Evolutionary conservation across 768 basidiomycete genomes (phyloP), one percentile per base, ranked within the genome.

Genomic region (Rhizopogon roseolus): DNA sequence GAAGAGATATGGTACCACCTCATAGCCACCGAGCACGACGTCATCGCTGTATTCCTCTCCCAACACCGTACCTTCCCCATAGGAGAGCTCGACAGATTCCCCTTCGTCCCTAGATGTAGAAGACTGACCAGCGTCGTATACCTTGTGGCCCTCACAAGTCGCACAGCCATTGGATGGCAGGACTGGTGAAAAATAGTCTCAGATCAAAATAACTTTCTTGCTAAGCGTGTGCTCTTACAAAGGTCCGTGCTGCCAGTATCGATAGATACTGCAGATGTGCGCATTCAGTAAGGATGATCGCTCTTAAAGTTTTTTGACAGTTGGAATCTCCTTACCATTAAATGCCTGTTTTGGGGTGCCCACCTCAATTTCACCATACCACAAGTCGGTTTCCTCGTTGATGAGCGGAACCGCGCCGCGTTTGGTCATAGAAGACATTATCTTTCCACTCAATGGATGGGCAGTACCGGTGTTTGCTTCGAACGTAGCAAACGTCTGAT

Each of bases 401-500:
- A 56, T 60, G 27, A 80, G 66, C 2, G 54, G 27, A 13, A 59
- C 60, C 22, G 54, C 44, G 17, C 4, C 32, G 9, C 45, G 19
- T 32, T 34, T 9, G 32, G 7, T 34, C 9, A 9, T 22, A 34
- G 45, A 46, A 22, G 32, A 22, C 45, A 22, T 14, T 32, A 46
- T 46, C 45, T 14, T 46, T 14, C 19, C 45, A 5, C 45, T 46
- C 45, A 46, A 46, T 14, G 45, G 64, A 64, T 83, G 81, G 40
- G 75, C 69, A 43, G 77, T 79, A 36, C 81, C 78, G 16, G 79
- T 81, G 59, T 81, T 80, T 53, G 80, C 78, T 60, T 79, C 77
- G 41, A 81, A 77, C 76, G 53, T n/a, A 54, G 29, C 29, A 22
- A 49, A 44, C 6, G 29, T 32, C 28, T 22, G 43, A 22, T 41